Evolutionary conservation across 2,329 filamentous ascomycete genomes (phyloP), one percentile per base, ranked within the genome.

Genomic region (Phialemoniopsis sp.): DNA sequence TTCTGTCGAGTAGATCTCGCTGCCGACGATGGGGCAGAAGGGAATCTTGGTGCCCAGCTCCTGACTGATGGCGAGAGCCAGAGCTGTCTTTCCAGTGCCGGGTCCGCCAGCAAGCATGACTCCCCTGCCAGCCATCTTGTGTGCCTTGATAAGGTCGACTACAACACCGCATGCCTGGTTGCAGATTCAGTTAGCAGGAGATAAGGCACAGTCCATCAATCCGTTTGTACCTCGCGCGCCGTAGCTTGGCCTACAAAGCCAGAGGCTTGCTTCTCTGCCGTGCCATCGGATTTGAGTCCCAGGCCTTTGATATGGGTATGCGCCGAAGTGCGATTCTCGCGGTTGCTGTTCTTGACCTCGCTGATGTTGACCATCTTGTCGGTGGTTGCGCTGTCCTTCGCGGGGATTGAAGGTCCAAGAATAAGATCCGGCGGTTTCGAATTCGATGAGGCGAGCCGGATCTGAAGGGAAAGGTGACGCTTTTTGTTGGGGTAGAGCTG

Each of bases 231-330:
- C 78, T 98, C 93, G 69, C 93, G 80, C 46, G 93, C 93, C 44
- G 82, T 76, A 40, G 77, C 75, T 64, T 98, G 93, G 38, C 93
- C 93, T 36, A 97, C 84, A 57, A 97, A 98, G 29, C 93, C 93
- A 51, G 81, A 79, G 28, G 81, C 78, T 46, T 87, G 78, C 49
- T 78, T 78, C 59, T 95, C 90, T 46, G 93, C 89, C 38, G 78
- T 83, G 47, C 93, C 93, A 81, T 95, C 88, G 36, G 79, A 62
- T 57, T 87, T 87, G 52, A 98, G 69, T 14, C 93, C 93, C 31
- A 98, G 76, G 37, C 93, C 93, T 63, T 89, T 95, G 76, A 98
- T 98, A 67, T 98, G 93, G 38, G 91, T 96, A 68, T 98, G 93
- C 53, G 91, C 87, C 45, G 93, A 91, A 35, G 93, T 98, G 60